Evolutionary conservation across 345 rosid genomes (phyloP).

Genomic region (Barbarea vulgaris): DNA sequence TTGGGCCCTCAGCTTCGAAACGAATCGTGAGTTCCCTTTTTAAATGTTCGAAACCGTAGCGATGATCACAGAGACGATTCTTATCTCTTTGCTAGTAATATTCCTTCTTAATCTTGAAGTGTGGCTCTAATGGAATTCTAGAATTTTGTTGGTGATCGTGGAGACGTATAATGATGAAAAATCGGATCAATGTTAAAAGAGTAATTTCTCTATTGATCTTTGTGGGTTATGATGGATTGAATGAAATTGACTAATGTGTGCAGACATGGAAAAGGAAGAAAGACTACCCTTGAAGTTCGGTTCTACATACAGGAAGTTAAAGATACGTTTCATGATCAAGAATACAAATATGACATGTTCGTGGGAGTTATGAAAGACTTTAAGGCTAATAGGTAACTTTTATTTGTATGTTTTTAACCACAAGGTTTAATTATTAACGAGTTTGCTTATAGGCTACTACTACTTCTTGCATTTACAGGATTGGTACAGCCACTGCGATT

Average conservation of each 20-base stretch:
- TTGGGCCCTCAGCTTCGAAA: slow-evolving; percentile 58
- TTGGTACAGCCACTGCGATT: slow-evolving; percentile 73
- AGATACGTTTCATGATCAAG: slow-evolving; percentile 86
- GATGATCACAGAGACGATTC: not conserved
- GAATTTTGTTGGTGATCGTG: too few species aligned
- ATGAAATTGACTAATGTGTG: not conserved
- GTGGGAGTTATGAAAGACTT: slow-evolving; percentile 86
- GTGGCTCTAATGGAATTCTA: too few species aligned
- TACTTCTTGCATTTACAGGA: slow-evolving; percentile 52
- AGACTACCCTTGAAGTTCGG: slow-evolving; percentile 67
- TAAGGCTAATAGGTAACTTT: slow-evolving; percentile 69
- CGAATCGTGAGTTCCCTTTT: slow-evolving; percentile 63
- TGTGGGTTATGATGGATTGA: too few species aligned
- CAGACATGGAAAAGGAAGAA: slow-evolving; percentile 47
- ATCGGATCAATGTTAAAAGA: too few species aligned
- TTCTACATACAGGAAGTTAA: slow-evolving; percentile 73
- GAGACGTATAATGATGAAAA: too few species aligned
- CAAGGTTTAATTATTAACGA: not conserved
- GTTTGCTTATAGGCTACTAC: not conserved
- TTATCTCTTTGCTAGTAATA: too few species aligned
- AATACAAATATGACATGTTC: slow-evolving; percentile 69
- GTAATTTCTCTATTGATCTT: too few species aligned
- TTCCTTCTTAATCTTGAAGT: too few species aligned
- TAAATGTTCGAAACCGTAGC: not conserved
- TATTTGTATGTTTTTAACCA: not conserved